Conservation (phyloP, 139 green algal species). For the Chlorella sp. region DNA sequence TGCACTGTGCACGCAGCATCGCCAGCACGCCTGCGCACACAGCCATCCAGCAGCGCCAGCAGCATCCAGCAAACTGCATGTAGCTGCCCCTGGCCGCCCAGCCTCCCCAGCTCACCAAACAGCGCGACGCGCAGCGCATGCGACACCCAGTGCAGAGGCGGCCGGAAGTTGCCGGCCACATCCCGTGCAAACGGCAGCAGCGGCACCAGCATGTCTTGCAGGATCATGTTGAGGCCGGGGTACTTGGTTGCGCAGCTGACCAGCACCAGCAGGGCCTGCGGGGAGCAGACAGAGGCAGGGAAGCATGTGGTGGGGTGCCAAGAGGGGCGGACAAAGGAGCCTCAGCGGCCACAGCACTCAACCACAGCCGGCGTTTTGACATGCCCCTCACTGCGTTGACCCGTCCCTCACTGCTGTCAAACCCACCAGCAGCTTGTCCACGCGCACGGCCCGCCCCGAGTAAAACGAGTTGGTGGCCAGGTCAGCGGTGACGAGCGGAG, state of each 20-base stretch:
- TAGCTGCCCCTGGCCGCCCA: too few species aligned
- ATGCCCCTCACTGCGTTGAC: too few species aligned
- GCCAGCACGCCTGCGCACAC: too few species aligned
- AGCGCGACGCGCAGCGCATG: slow-evolving; percentile 2
- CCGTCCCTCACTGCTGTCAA: too few species aligned
- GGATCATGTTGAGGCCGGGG: slow-evolving; percentile 50
- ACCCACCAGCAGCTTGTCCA: slow-evolving; percentile 66
- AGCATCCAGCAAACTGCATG: too few species aligned
- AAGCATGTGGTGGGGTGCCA: neutral
- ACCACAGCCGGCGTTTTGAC: too few species aligned
- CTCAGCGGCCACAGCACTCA: neutral
- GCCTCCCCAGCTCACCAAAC: neutral
- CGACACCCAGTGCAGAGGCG: slow-evolving; percentile 3
- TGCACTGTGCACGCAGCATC: too few species aligned
- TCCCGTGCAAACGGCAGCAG: neutral
- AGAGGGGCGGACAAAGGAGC: neutral
- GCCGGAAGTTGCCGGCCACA: neutral
- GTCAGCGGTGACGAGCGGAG: slow-evolving; percentile 47
- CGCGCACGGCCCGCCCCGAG: slow-evolving; percentile 35
- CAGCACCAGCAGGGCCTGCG: slow-evolving; percentile 39
- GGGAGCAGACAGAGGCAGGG: neutral
- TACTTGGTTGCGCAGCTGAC: slow-evolving; percentile 50
- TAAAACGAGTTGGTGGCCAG: slow-evolving; percentile 43
- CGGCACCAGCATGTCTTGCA: slow-evolving; percentile 37
- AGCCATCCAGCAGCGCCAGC: too few species aligned